Percentiles rank a stretch among this genome's conserved stretches.
phyloP scores from a whole-genome alignment of 2,329 filamentous ascomycete genomes.

The Fusarium palustre region DNA sequence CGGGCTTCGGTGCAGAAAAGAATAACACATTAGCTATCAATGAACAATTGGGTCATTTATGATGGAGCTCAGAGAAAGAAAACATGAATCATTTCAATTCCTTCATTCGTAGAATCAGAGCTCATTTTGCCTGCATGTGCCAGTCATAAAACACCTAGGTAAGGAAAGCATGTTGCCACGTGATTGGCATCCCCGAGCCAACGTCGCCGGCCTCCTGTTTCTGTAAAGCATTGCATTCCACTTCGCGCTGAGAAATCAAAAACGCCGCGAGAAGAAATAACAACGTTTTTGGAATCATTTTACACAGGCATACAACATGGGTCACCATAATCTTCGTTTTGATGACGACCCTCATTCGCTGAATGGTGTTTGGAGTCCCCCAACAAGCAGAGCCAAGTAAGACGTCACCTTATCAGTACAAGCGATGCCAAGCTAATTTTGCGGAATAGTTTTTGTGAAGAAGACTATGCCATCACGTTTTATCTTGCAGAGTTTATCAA shows the following conservation, averaged over 20 bases:
- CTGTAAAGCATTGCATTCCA: background rate
- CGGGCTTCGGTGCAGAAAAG: slow-evolving; percentile 5
- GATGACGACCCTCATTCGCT: slow-evolving; percentile 51
- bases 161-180: slow-evolving; percentile 15
- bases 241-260: background rate
- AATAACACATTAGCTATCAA: slow-evolving; percentile 7
- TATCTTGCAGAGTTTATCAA: slow-evolving; percentile 61
- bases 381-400: slow-evolving; percentile 56
- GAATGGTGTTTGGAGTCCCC: slow-evolving; percentile 54
- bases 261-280: background rate
- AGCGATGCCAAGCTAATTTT: slow-evolving; percentile 24
- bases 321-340: slow-evolving; percentile 54
- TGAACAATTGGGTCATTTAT: background rate
- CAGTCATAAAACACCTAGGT: background rate
- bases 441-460: slow-evolving; percentile 52
- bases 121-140: background rate
- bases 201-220: slow-evolving; percentile 12
- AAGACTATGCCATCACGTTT: slow-evolving; percentile 62
- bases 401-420: slow-evolving; percentile 12
- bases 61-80: background rate
- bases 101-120: background rate
- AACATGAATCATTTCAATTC: background rate
- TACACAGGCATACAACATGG: slow-evolving; percentile 16
- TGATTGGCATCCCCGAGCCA: slow-evolving; percentile 32
- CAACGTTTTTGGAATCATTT: background rate